Evolutionary conservation across 441 rosid genomes (phyloP), one percentile per base, ranked within the genome.

Genomic region (Erodium trifolium): DNA sequence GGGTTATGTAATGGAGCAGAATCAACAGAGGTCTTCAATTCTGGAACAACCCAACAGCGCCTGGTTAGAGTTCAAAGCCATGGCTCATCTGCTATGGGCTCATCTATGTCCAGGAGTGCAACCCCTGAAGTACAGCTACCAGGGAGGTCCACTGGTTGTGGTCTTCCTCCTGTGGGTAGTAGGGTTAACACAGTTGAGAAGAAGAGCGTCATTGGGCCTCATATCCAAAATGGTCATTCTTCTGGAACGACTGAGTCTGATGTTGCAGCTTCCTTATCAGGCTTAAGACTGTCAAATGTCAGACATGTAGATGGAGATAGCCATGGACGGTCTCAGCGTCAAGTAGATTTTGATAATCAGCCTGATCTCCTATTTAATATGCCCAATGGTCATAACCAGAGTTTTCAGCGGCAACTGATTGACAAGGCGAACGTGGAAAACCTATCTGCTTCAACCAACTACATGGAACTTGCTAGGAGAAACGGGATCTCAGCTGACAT

Each of bases 91-190:
- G 79, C 84, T 41, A 67, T 85, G 74, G 88, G 85, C 73, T 82
- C 93, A 76, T 84, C 87, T 67, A 78, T 85, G 37, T 81, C 95
- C 8, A 85, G 93, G 78, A 88, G 85, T 77, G 78, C 84, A 79
- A 86, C 90, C 67, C 88, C 96, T 73, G 97, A 94, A 65, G 81
- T 80, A 57, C 82, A 85, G 78, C 72, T 83, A 63, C 71, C 69
- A 43, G 93, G 87, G 66, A 78, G 91, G 75, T 81, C 88, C 65
- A 63, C 86, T 47, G 81, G 80, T 73, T 76, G 84, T 71, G 87
- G 86, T 70, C 87, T 86, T 73, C 93, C 92, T 67, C 91, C 87
- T 51, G 82, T 83, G 37, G 98, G 89, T 51, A 85, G 87, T 76
- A 82, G 87, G 82, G 84, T 75, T 68, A 70, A 77, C 66, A 81